Evolutionary conservation across 306 rosid genomes (phyloP).

Genomic region (Casuarina cunninghamiana): DNA sequence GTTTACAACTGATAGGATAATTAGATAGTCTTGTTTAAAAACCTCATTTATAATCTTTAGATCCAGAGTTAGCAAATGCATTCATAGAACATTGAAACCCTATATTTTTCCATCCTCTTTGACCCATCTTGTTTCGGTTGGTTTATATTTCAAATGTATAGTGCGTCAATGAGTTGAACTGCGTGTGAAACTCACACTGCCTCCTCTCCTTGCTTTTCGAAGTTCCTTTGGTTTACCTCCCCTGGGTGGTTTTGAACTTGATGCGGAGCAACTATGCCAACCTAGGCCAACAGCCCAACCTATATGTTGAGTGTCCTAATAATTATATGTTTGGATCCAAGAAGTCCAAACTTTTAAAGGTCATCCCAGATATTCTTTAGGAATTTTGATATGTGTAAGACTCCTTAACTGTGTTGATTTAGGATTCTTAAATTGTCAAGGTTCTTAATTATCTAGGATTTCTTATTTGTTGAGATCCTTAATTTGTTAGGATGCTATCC

Average conservation of each 20-base stretch:
- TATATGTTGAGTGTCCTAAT: too few species aligned
- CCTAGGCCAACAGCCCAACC: too few species aligned
- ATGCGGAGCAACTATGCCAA: too few species aligned
- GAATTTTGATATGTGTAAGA: too few species aligned
- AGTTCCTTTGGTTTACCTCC: not conserved
- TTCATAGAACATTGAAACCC: not conserved
- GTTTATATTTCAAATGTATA: not conserved
- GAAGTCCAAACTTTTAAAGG: too few species aligned
- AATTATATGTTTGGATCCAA: too few species aligned
- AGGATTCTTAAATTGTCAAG: too few species aligned
- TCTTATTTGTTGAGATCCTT: too few species aligned
- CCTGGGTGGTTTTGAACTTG: not conserved
- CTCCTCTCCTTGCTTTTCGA: not conserved
- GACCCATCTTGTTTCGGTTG: not conserved
- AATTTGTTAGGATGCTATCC: too few species aligned
- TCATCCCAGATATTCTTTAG: too few species aligned
- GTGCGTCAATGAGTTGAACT: not conserved
- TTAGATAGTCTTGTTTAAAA: not conserved
- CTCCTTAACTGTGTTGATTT: too few species aligned
- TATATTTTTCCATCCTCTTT: not conserved
- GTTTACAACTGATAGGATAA: not conserved
- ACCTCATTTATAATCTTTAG: not conserved
- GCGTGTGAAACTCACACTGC: not conserved
- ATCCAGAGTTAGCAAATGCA: slow-evolving; percentile 1
- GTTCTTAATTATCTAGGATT: too few species aligned